Conservation (phyloP, 2,329 filamentous ascomycete genomes). For the Curvularia lunata region DNA sequence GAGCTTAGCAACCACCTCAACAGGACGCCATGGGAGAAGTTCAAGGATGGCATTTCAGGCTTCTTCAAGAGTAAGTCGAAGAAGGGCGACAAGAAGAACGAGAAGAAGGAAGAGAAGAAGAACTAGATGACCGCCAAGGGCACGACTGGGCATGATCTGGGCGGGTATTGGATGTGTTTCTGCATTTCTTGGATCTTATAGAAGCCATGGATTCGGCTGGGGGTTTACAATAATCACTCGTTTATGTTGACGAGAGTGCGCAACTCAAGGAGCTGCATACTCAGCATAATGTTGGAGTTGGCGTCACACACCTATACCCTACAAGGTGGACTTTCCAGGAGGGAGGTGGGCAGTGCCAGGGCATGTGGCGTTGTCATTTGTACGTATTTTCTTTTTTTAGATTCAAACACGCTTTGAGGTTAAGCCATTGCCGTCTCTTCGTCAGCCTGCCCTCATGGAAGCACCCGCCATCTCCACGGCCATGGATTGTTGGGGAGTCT, state of each 20-base stretch:
- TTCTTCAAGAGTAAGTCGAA: conserved; percentile 42
- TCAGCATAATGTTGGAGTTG: conserved; percentile 12
- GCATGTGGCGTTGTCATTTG: conserved; percentile 5
- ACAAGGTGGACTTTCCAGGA: conserved; percentile 9
- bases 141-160: background rate
- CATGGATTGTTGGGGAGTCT: background rate
- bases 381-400: conserved; percentile 1
- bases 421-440: background rate
- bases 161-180: conserved; percentile 12
- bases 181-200: conserved; percentile 18
- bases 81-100: conserved; percentile 30
- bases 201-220: conserved; percentile 12
- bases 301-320: conserved; percentile 12
- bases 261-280: conserved; percentile 13
- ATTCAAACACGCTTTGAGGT: background rate
- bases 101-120: conserved; percentile 24
- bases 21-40: conserved; percentile 77
- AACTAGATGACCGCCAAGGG: conserved; percentile 8
- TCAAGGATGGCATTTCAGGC: conserved; percentile 56
- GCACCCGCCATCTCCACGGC: background rate
- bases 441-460: background rate
- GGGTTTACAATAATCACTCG: conserved; percentile 21
- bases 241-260: conserved; percentile 14
- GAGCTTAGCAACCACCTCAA: conserved; percentile 91
- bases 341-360: background rate